Evolutionary conservation across 2,329 filamentous ascomycete species (phyloP).

Genomic region (Mycosphaerelloides madeirae): DNA sequence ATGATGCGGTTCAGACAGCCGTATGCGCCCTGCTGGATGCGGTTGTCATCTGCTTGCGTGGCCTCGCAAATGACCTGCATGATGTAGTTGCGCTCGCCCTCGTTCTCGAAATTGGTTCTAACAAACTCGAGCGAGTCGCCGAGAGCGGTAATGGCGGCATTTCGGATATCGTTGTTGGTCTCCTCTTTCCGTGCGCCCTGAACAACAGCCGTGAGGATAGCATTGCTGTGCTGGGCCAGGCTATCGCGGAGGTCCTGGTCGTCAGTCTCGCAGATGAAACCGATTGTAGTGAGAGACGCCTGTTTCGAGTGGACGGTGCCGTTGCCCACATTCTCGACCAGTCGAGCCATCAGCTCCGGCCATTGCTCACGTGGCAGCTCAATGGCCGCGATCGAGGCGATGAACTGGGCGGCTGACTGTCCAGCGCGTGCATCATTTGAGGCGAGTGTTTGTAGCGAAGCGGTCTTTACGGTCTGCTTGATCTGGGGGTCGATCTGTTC

Average conservation of each 20-base stretch:
- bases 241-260: conserved; percentile 79
- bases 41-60: conserved; percentile 83
- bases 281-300: conserved; percentile 89
- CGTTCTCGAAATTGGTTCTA: conserved; percentile 96
- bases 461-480: conserved; percentile 81
- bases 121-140: conserved; percentile 97
- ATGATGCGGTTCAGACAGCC: conserved; percentile 98
- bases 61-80: conserved; percentile 99
- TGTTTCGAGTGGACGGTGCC: conserved; percentile 88
- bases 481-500: conserved; percentile 73
- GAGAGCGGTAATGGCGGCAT: conserved; percentile 87
- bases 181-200: conserved; percentile 97
- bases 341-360: conserved; percentile 79
- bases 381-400: conserved; percentile 89
- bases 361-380: conserved; percentile 91
- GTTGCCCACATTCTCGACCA: conserved; percentile 89
- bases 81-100: conserved; percentile 98
- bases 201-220: conserved; percentile 94
- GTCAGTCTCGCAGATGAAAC: conserved; percentile 96
- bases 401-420: conserved; percentile 87
- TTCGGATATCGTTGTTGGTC: conserved; percentile 80
- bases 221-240: conserved; percentile 84
- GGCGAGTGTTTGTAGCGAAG: conserved; percentile 80
- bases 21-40: conserved; percentile 93
- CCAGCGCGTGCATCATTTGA: conserved; percentile 79